Conservation (phyloP, 176 grass and related monocot species). For the Tillandsia fasciculata region DNA sequence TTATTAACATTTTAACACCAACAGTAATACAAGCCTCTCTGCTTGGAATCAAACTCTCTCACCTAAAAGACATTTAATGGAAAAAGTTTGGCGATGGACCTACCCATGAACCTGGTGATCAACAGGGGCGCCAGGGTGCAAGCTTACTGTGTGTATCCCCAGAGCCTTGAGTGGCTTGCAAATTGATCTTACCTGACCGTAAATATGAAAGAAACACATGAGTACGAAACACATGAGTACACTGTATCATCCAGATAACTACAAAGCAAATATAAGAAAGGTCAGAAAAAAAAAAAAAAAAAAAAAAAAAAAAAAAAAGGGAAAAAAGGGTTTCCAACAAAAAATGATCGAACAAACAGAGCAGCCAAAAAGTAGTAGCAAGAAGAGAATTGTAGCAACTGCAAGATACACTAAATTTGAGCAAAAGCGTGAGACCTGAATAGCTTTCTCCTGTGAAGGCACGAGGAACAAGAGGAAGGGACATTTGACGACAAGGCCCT, state of each 20-base stretch:
- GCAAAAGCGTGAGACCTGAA: constrained; percentile 21
- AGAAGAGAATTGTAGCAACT: too few species aligned
- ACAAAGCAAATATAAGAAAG: neutral
- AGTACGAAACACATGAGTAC: neutral
- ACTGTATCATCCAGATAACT: neutral
- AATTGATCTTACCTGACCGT: constrained; percentile 43
- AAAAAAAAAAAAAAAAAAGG: neutral
- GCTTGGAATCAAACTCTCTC: too few species aligned
- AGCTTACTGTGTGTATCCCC: constrained; percentile 83
- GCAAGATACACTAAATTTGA: too few species aligned
- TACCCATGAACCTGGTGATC: constrained; percentile 74
- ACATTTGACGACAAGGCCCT: constrained; percentile 39
- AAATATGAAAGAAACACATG: neutral
- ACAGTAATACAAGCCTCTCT: too few species aligned
- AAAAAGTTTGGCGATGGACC: neutral
- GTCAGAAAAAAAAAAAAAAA: neutral
- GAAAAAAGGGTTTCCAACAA: too few species aligned
- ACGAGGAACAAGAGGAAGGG: constrained; percentile 76
- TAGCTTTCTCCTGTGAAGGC: constrained; percentile 57
- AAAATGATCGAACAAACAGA: too few species aligned
- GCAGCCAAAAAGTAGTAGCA: too few species aligned
- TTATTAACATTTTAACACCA: too few species aligned
- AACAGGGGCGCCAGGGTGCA: constrained; percentile 51
- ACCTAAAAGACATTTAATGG: neutral
- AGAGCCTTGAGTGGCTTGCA: constrained; percentile 67